These are phyloP conservation scores for Simmondsia chinensis DNA, from an alignment of 148 eudicot species.

Conservation along the genomic window DNA sequence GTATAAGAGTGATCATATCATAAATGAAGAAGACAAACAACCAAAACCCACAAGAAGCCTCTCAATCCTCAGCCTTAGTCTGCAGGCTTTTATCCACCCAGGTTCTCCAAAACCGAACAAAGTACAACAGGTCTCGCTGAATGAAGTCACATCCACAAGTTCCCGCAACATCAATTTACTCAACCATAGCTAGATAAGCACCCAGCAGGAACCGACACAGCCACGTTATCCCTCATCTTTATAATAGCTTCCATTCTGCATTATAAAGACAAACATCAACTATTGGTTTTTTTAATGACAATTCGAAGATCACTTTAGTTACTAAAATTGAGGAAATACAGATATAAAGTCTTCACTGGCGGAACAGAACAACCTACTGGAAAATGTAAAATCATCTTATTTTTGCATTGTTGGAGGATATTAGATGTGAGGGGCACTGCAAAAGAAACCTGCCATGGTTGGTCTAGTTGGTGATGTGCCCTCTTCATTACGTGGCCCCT, in stretches of 20 bases:
- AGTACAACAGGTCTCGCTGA: conserved; percentile 9
- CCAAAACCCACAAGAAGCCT: conserved; percentile 5
- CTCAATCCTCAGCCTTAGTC: neutral
- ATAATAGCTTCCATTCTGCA: conserved; percentile 62
- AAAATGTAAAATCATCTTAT: no score
- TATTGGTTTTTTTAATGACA: no score
- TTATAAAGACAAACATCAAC: neutral
- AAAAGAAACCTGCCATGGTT: no score
- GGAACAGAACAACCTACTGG: no score
- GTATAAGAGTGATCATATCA: no score
- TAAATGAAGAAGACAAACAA: no score
- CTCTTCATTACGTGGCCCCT: no score
- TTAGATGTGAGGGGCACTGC: no score
- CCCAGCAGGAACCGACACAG: conserved; percentile 3
- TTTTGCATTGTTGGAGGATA: no score
- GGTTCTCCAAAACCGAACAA: conserved; percentile 4
- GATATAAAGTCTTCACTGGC: no score
- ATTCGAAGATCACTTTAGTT: neutral
- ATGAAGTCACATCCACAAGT: conserved; percentile 36
- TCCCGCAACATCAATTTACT: conserved; percentile 11
- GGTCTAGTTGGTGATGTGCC: no score
- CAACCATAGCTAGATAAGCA: conserved; percentile 1
- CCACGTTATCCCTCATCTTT: conserved; percentile 11
- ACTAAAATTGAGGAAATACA: neutral
- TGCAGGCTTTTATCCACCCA: conserved; percentile 12